These are phyloP conservation scores for Neurospora sp. DNA, from an alignment of 495 filamentous ascomycete genomes.

Conservation along the genomic window DNA sequence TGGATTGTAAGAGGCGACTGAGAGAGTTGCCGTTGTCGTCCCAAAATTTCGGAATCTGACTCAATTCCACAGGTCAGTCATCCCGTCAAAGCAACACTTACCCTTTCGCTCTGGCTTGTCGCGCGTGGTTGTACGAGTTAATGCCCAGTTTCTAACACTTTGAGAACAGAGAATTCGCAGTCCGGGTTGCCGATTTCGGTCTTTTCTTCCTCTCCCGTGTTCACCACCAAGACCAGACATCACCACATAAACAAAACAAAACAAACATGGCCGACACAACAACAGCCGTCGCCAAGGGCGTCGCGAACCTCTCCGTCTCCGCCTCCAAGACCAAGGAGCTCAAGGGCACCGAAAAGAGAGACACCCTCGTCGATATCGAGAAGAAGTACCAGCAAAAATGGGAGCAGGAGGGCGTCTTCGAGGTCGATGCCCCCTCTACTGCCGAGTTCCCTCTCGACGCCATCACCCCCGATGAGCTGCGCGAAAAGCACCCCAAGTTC, in stretches of 20 bases:
- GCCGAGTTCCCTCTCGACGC: conserved; percentile 63
- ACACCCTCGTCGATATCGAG: conserved; percentile 76
- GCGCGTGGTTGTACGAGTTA: background rate
- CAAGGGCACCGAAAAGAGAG: conserved; percentile 77
- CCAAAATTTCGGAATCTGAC: conserved; percentile 1
- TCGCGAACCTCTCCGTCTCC: conserved; percentile 27
- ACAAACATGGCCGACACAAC: conserved; percentile 26
- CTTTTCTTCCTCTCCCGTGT: background rate
- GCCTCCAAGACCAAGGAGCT: conserved; percentile 42
- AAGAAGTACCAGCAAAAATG: conserved; percentile 88
- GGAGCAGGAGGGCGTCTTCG: conserved; percentile 69
- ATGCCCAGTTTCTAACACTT: background rate
- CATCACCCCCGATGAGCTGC: conserved; percentile 61
- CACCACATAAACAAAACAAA: background rate
- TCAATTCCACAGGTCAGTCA: background rate
- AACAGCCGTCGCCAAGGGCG: conserved; percentile 24
- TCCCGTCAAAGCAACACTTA: background rate
- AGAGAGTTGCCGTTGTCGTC: background rate
- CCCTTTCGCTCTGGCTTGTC: background rate
- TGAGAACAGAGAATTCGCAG: background rate
- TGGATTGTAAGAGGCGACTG: background rate
- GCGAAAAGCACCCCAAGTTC: conserved; percentile 77
- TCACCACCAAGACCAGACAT: background rate
- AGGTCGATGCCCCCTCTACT: conserved; percentile 70
- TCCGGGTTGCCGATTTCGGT: background rate